Percentiles rank a stretch among this genome's conserved stretches.
phyloP scores from a whole-genome alignment of 805 yeast species.

The Lipomyces yamanashiensis region DNA sequence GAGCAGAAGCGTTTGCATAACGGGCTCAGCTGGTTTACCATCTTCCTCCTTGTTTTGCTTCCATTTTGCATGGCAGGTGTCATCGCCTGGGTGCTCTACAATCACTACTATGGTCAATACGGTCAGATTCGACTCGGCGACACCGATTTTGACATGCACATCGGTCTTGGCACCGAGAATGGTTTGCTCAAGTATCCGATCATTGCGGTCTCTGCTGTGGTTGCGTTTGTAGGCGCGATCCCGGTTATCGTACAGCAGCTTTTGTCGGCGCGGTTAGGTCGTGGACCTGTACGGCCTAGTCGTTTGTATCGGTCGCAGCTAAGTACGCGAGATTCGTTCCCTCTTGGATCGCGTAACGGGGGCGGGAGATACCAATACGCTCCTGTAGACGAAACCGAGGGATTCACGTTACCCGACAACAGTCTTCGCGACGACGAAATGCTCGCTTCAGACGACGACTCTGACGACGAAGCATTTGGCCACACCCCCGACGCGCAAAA shows the following conservation, averaged over 20 bases:
- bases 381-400: constrained; percentile 39
- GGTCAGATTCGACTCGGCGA: constrained; percentile 88
- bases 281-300: constrained; percentile 36
- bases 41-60: constrained; percentile 58
- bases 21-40: constrained; percentile 59
- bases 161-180: constrained; percentile 37
- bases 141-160: constrained; percentile 27
- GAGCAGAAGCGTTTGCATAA: constrained; percentile 60
- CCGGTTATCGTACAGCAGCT: constrained; percentile 35
- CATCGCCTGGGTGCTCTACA: constrained; percentile 73
- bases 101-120: constrained; percentile 76
- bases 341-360: constrained; percentile 10
- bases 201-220: constrained; percentile 45
- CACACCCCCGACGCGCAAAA: constrained; percentile 20
- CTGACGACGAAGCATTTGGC: constrained; percentile 10
- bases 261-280: constrained; percentile 36
- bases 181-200: constrained; percentile 38
- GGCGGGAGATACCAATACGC: constrained; percentile 31
- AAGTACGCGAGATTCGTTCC: constrained; percentile 8
- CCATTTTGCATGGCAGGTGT: constrained; percentile 60
- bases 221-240: constrained; percentile 40
- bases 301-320: constrained; percentile 35
- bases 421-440: constrained; percentile 29
- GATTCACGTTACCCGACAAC: constrained; percentile 37
- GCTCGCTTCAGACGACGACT: constrained; percentile 28